Percentiles rank a stretch among this genome's conserved stretches.
These are phyloP conservation scores for Hyaloscypha hepaticicola DNA, from an alignment of 495 filamentous ascomycete genomes.

Conservation along the genomic window DNA sequence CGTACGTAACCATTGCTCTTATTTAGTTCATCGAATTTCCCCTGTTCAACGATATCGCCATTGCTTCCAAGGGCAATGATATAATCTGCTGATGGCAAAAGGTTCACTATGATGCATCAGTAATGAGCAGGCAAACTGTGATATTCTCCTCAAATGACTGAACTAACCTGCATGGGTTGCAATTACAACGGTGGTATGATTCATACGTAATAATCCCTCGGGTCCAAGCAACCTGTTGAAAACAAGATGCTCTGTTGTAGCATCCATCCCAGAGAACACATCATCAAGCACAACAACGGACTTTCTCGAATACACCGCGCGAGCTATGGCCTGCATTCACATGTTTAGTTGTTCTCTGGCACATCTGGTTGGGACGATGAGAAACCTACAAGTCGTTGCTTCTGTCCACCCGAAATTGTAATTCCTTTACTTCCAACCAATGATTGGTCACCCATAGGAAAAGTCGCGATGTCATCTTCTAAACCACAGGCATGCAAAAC, in stretches of 20 bases:
- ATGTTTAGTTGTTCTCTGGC: background rate
- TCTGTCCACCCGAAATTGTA: conserved; percentile 60
- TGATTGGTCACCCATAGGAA: conserved; percentile 53
- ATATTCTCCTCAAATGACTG: no score
- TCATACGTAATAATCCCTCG: background rate
- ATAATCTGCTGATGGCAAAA: conserved; percentile 44
- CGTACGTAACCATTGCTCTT: no score
- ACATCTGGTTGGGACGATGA: background rate
- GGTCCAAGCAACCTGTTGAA: background rate
- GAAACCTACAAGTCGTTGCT: conserved; percentile 46
- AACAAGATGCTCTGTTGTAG: background rate
- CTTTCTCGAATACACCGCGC: background rate
- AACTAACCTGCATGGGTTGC: background rate
- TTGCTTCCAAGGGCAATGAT: conserved; percentile 43
- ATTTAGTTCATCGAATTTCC: conserved; percentile 38
- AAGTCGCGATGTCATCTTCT: conserved; percentile 50
- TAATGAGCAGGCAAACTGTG: no score
- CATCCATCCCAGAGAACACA: background rate
- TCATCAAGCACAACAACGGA: conserved; percentile 36
- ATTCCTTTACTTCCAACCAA: conserved; percentile 62
- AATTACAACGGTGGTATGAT: background rate
- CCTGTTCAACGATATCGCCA: conserved; percentile 44
- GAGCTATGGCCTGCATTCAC: background rate
- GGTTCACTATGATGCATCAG: no score
- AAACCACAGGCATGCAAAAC: conserved; percentile 59